Conservation (phyloP, 1,284 basidiomycete species). For the Wallemia ichthyophaga region DNA sequence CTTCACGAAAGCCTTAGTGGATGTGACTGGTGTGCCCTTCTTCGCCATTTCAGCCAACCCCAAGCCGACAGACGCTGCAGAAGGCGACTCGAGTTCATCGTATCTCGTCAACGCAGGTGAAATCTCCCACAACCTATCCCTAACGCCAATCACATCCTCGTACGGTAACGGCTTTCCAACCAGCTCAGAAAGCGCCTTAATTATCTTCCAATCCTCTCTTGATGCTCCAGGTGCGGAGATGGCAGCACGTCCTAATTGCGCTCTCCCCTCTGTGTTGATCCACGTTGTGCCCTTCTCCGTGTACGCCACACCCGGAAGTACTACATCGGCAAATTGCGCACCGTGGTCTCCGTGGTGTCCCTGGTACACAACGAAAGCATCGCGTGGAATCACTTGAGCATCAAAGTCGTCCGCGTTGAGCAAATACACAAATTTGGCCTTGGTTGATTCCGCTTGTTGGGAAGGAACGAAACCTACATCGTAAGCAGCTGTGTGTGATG, state of each 20-base stretch:
- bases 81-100: conserved; percentile 52
- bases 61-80: conserved; percentile 32
- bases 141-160: conserved; percentile 55
- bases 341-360: conserved; percentile 95
- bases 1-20: conserved; percentile 35
- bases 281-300: conserved; percentile 86
- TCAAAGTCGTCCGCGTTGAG: conserved; percentile 87
- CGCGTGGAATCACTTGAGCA: conserved; percentile 60
- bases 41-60: conserved; percentile 34
- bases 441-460: conserved; percentile 35
- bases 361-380: conserved; percentile 96
- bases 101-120: conserved; percentile 71
- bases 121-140: conserved; percentile 92
- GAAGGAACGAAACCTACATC: conserved; percentile 79
- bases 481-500: conserved; percentile 80
- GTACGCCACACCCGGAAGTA: conserved; percentile 73
- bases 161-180: conserved; percentile 55
- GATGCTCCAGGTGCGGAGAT: conserved; percentile 84
- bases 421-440: conserved; percentile 88
- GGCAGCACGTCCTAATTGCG: conserved; percentile 69
- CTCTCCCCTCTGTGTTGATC: conserved; percentile 89
- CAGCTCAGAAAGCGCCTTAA: conserved; percentile 78
- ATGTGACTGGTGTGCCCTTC: conserved; percentile 24
- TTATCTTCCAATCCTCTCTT: conserved; percentile 95
- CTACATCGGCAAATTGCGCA: conserved; percentile 85